phyloP scores from a whole-genome alignment of 1,284 basidiomycete species.

The Singerocomus inundabilis region DNA sequence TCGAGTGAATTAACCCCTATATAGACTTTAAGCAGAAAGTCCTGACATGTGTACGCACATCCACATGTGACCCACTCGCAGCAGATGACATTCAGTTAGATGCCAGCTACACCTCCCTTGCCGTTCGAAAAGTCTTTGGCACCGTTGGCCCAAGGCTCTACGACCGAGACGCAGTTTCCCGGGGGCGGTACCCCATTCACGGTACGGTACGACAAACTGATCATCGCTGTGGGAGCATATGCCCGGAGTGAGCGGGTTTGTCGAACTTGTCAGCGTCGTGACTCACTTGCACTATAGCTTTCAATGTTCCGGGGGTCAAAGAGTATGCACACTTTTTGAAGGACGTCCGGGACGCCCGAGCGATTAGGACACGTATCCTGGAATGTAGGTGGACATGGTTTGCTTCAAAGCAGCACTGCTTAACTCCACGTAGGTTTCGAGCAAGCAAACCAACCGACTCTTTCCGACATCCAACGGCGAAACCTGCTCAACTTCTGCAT shows the following conservation, averaged over 20 bases:
- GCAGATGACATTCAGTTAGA: conserved; percentile 35
- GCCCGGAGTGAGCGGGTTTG: conserved; percentile 59
- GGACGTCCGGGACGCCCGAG: conserved; percentile 78
- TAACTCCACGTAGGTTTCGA: conserved; percentile 57
- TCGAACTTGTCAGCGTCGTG: background rate
- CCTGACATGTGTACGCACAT: conserved; percentile 53
- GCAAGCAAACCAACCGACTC: conserved; percentile 70
- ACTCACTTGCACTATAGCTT: conserved; percentile 42
- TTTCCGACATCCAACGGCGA: conserved; percentile 63
- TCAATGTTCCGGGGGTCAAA: conserved; percentile 66
- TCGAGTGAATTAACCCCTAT: conserved; percentile 12
- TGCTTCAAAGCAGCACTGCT: background rate
- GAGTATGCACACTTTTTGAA: conserved; percentile 83
- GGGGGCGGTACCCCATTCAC: conserved; percentile 38
- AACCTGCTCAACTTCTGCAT: conserved; percentile 78
- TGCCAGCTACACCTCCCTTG: conserved; percentile 53
- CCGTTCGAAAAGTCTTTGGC: conserved; percentile 29
- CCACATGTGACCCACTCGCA: background rate
- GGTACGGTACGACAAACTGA: conserved; percentile 75
- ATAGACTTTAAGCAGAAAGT: conserved; percentile 63
- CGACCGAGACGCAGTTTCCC: conserved; percentile 12
- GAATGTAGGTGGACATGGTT: conserved; percentile 50
- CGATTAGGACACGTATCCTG: conserved; percentile 72
- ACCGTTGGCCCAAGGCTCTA: conserved; percentile 9
- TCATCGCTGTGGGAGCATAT: conserved; percentile 84